Conservation (phyloP, 768 basidiomycete species). For the Auricularia sp. region DNA sequence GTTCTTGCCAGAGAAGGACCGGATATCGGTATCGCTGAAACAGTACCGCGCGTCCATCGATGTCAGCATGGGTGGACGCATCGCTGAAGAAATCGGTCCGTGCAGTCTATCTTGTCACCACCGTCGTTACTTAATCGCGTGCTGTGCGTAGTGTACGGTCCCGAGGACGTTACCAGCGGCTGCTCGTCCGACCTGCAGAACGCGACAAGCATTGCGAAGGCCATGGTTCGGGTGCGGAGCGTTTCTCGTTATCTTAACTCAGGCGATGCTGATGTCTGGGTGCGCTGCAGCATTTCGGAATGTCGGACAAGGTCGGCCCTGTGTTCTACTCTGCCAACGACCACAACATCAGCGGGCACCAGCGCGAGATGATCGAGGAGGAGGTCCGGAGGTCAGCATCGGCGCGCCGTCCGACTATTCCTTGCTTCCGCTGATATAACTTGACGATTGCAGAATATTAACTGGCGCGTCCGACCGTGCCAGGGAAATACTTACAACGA, state of each 20-base stretch:
- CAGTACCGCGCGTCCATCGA: slow-evolving; percentile 80
- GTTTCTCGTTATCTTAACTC: slow-evolving; percentile 1
- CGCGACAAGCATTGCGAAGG: slow-evolving; percentile 69
- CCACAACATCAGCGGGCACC: slow-evolving; percentile 59
- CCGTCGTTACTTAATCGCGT: slow-evolving; percentile 12
- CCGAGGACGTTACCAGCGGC: slow-evolving; percentile 83
- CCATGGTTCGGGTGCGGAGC: slow-evolving; percentile 77
- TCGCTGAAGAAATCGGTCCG: slow-evolving; percentile 85
- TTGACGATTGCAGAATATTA: slow-evolving; percentile 37
- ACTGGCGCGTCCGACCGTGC: slow-evolving; percentile 63
- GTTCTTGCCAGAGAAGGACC: slow-evolving; percentile 68
- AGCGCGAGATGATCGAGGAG: slow-evolving; percentile 76
- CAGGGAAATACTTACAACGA: slow-evolving; percentile 49
- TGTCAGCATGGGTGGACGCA: slow-evolving; percentile 88
- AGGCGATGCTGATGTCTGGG: neutral
- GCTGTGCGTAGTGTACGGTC: slow-evolving; percentile 59
- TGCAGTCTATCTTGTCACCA: slow-evolving; percentile 6
- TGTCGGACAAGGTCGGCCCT: slow-evolving; percentile 70
- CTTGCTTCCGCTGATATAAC: slow-evolving; percentile 5
- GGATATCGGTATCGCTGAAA: slow-evolving; percentile 56
- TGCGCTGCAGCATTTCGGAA: slow-evolving; percentile 55
- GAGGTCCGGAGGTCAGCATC: slow-evolving; percentile 69
- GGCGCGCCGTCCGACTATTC: neutral
- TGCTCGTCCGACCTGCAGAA: slow-evolving; percentile 78
- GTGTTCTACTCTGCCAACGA: slow-evolving; percentile 71